Evolutionary conservation across 2,329 filamentous ascomycete genomes (phyloP), one percentile per base, ranked within the genome.

Genomic region (Fusarium decemcellulare): DNA sequence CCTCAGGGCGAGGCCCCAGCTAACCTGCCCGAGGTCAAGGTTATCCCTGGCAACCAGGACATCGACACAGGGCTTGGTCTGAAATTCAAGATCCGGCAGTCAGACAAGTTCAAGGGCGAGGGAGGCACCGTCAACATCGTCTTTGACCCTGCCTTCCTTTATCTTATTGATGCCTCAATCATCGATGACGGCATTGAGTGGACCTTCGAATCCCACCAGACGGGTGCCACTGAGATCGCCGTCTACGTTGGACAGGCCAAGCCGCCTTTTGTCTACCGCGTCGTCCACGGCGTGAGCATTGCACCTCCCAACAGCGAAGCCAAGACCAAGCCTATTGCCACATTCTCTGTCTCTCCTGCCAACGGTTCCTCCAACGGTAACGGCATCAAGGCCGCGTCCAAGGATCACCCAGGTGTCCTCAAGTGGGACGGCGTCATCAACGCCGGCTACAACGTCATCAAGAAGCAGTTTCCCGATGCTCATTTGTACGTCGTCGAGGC

Each of bases 181-280:
- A 64, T 66, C 18, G 18, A 37, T 0, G 36, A 60, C 23, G 63
- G 60, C 8, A 66, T 66, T 10, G 54, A 54, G 6, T 66, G 63
- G 63, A 55, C 46, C 4, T 39, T 66, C 23, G 44, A 8, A n/a
- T 42, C 63, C 10, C 32, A 44, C 1, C 47, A 56, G 37, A 44
- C 43, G 9, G 63, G 63, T n/a, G 29, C 7, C n/a, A 66, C 63
- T 12, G 7, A 66, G 34, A 11, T 64, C 1, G 65, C 70, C 6
- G 68, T 72, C 5, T 82, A 80, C 18, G 73, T 80, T 18, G 80
- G 82, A 3, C 80, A 80, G 6, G 68, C 62, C 53, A 73, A 80
- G 30, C 80, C 82, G 59, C 76, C 78, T 5, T 82, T 82, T 54
- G 74, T 83, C 47, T 83, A 82, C 58, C 81, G 81, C 29, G 65